Evolutionary conservation across 2,329 filamentous ascomycete species (phyloP).

Genomic region (Trichoderma oligosporum): DNA sequence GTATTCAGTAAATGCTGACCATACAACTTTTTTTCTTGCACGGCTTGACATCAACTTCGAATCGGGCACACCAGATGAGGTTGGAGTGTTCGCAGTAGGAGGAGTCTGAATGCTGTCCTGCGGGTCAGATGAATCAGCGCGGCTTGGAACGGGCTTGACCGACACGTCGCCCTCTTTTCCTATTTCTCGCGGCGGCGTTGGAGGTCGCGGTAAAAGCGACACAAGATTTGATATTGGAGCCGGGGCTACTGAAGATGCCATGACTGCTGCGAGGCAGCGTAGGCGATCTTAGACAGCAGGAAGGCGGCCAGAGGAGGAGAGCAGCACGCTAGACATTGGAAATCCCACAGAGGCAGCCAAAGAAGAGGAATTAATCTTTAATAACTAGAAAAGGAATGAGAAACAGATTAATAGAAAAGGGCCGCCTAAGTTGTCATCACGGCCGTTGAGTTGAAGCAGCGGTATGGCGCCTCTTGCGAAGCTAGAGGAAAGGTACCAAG

Average conservation of each 20-base stretch:
- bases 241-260: conserved; percentile 41
- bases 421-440: conserved; percentile 4
- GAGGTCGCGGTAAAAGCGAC: conserved; percentile 55
- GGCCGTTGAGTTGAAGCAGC: background rate
- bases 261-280: conserved; percentile 39
- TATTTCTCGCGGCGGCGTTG: conserved; percentile 63
- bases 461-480: background rate
- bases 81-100: conserved; percentile 46
- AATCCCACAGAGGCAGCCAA: background rate
- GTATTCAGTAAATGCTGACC: conserved; percentile 55
- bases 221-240: conserved; percentile 43
- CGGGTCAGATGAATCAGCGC: conserved; percentile 38
- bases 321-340: conserved; percentile 17
- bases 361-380: background rate
- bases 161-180: conserved; percentile 37
- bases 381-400: background rate
- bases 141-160: conserved; percentile 35
- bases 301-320: conserved; percentile 26
- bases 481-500: conserved; percentile 11
- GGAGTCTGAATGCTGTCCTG: conserved; percentile 47
- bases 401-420: background rate
- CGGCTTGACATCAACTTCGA: conserved; percentile 44
- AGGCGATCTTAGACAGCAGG: conserved; percentile 39
- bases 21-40: conserved; percentile 53
- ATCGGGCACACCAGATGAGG: conserved; percentile 39